Base-by-base conservation (phyloP, 345 rosid species). In the Eucalyptus sp. region DNA sequence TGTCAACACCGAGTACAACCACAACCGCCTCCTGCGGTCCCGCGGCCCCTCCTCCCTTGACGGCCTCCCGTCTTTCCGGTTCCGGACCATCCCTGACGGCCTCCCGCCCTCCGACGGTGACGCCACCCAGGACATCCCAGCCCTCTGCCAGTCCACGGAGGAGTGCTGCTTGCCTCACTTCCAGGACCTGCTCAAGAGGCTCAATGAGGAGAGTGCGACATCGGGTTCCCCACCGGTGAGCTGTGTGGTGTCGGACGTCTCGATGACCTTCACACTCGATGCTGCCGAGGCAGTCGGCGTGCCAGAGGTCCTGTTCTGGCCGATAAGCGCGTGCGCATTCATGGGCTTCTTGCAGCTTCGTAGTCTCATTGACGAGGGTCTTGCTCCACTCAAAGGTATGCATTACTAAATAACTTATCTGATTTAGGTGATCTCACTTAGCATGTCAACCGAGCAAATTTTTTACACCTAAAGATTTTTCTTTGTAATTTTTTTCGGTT, bases 1-100 rank as follows among this genome's bases (percentile, higher is more conserved):
- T 33, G 96, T 94, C 51, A 92, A 94, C 90, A 87, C 94, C 6
- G 94, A 93, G 84, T 93, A 87, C 87, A 94, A 93, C 87, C 93
- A 93, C 89, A 76, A 50, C 51, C 94, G 95, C 52, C 88, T 94
- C 60, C 92, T 92, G 8, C 89, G 88, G 76, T 91, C 95, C 31
- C 56, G 91, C 37, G 93, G 93, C 48, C 86, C 90, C 13, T n/a
- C 71, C 86, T 83, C 94, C n/a, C 91, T 92, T 10, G 86, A 90
- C 31, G 92, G 93, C 81, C 87, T 90, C 87, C 91, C 95, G 31
- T 91, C 94, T 24, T 94, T 94, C 79, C 90, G 89, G 44, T 93
- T 92, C 90, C 80, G 86, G 92, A 91, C 11, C 62, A 56, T 56
- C 62, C 62, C 62, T 0, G 27, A 56, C 31, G 94, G 95, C 43